Base-by-base conservation (phyloP, 441 rosid genomes). In the Bocquillonia castaneifolia region DNA sequence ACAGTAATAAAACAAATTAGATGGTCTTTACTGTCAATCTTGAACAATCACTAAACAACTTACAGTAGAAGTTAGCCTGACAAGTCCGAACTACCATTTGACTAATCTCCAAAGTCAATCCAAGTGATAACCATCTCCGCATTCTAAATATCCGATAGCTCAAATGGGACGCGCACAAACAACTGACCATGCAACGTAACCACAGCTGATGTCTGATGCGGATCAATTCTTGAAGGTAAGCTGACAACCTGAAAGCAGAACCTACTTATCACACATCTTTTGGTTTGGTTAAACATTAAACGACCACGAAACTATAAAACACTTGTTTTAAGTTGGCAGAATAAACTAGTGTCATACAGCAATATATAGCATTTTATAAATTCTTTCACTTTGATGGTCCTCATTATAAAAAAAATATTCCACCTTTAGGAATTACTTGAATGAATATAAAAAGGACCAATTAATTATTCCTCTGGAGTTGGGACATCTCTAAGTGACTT, bases 141-240 rank as follows among this genome's bases (percentile, higher is more conserved):
- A 42, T 39, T 42, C 66, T 59, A 78, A n/a, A 18, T 25, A 67
- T 78, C 83, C 0, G 77, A 60, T 29, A 54, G 73, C 87, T 91
- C 93, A 15, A 93, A 82, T 1, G 99, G 99, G 23, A 88, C 99
- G 34, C 99, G 93, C 44, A 91, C 90, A 50, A 86, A 93, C 75
- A 93, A 79, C 81, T 89, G 97, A 17, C 99, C 99, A 51, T 91
- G 95, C 67, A 93, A 67, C 25, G 96, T 93, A 50, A 93, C 99
- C 63, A 89, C 97, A 2, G 96, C 97, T n/a, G 97, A 88, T 42
- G 99, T 91, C 67, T 91, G 99, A 73, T 85, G 92, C 8, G 97
- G 89, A 70, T 91, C 97, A 1, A 93, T 93, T 77, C 95, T 85
- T 1, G 88, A 77, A 7, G 99, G 95, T 65, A 93, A 85, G 85